phyloP scores from a whole-genome alignment of 345 rosid species.

The Eutrema japonicum region DNA sequence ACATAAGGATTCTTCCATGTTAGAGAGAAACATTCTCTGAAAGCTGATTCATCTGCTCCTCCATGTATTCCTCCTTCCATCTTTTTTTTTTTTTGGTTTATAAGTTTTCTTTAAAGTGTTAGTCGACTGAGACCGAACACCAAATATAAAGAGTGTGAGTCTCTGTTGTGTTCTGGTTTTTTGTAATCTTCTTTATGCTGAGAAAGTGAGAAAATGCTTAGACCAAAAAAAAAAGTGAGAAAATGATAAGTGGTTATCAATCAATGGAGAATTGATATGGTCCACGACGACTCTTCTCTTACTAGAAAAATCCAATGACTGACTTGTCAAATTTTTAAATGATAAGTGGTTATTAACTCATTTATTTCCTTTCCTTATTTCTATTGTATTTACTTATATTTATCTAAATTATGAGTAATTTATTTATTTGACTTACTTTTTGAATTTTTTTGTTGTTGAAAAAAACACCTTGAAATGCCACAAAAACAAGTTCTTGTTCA shows the following conservation, averaged over 20 bases:
- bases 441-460: no score
- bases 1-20: slow-evolving; percentile 85
- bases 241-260: slow-evolving; percentile 33
- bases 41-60: slow-evolving; percentile 58
- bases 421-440: neutral
- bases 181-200: slow-evolving; percentile 6
- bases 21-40: slow-evolving; percentile 65
- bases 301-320: slow-evolving; percentile 22
- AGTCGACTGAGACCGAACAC: slow-evolving; percentile 31
- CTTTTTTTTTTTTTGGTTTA: neutral
- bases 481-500: no score
- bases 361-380: neutral
- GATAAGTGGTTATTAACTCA: neutral
- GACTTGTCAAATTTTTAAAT: slow-evolving; percentile 5
- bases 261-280: slow-evolving; percentile 10
- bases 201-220: slow-evolving; percentile 21
- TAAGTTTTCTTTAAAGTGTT: slow-evolving; percentile 2
- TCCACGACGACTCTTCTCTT: slow-evolving; percentile 26
- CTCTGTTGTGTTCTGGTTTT: slow-evolving; percentile 28
- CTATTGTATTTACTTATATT: neutral
- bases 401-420: neutral
- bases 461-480: no score
- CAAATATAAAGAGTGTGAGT: slow-evolving; percentile 23
- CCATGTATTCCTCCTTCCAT: slow-evolving; percentile 64
- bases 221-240: slow-evolving; percentile 22